Evolutionary conservation across 75 land plant genomes (phyloP).

Genomic region (Cryptomeria japonica): DNA sequence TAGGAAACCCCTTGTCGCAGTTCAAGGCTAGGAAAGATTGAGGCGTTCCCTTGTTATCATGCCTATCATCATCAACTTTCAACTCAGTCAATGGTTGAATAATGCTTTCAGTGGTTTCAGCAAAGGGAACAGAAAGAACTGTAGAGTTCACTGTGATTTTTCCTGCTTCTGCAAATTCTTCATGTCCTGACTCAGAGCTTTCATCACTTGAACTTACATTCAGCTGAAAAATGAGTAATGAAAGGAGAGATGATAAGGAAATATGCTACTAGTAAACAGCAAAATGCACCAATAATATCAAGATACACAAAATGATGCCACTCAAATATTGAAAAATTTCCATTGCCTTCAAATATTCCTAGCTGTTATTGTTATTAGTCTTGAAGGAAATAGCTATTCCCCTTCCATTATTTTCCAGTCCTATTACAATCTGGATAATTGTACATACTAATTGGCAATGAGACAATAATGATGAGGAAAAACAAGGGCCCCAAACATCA

Average conservation of each 20-base stretch:
- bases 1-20: background rate
- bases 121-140: background rate
- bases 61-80: constrained; percentile 37
- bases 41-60: constrained; percentile 16
- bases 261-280: background rate
- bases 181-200: constrained; percentile 42
- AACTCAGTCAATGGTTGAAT: constrained; percentile 27
- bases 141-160: background rate
- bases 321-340: background rate
- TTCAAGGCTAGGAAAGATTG: background rate
- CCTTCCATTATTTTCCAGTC: background rate
- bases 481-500: background rate
- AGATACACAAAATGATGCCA: background rate
- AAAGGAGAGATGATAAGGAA: background rate
- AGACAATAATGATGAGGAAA: background rate
- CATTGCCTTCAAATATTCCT: background rate
- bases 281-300: background rate
- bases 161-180: background rate
- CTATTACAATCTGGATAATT: background rate
- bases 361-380: background rate
- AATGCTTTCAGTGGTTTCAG: constrained; percentile 24
- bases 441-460: background rate
- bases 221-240: constrained; percentile 13
- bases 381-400: background rate
- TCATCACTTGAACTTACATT: constrained; percentile 42